Percentiles rank a stretch among this genome's conserved stretches.
phyloP scores from a whole-genome alignment of 805 yeast species.

The Kluyveromyces dobzhanskii region DNA sequence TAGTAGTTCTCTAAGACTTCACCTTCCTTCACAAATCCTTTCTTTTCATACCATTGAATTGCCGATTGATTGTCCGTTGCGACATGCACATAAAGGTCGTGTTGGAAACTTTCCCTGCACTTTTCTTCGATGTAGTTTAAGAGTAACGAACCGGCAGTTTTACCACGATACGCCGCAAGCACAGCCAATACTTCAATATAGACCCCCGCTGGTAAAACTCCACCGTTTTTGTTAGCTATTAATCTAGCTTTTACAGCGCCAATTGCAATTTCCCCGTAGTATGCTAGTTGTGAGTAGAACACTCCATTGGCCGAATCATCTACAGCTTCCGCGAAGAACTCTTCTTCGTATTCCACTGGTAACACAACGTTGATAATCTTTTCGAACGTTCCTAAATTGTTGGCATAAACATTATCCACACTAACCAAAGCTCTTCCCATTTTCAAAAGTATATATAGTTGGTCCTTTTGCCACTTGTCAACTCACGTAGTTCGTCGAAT shows the following conservation, averaged over 20 bases:
- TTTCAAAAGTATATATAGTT: background rate
- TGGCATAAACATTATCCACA: conserved; percentile 20
- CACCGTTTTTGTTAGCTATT: conserved; percentile 34
- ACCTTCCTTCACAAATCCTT: conserved; percentile 39
- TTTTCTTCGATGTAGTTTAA: conserved; percentile 48
- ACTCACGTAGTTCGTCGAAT: too few species aligned
- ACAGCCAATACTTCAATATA: conserved; percentile 66
- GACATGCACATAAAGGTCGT: conserved; percentile 44
- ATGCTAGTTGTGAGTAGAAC: conserved; percentile 34
- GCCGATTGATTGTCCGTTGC: conserved; percentile 36
- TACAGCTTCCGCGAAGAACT: conserved; percentile 20
- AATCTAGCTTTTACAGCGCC: conserved; percentile 61
- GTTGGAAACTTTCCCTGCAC: conserved; percentile 37
- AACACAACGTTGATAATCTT: conserved; percentile 14
- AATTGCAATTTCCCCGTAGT: conserved; percentile 69
- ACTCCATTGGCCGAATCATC: conserved; percentile 10
- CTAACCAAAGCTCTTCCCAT: conserved; percentile 18
- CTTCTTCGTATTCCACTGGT: conserved; percentile 16
- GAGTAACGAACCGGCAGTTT: conserved; percentile 54
- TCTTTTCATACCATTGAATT: conserved; percentile 41
- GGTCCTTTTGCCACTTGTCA: background rate
- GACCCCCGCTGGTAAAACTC: conserved; percentile 39
- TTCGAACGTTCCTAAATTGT: conserved; percentile 20
- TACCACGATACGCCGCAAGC: conserved; percentile 49
- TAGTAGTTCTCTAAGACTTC: conserved; percentile 38